A percentile compares a stretch with the other conserved stretches of the same genome.
phyloP scores from a whole-genome alignment of 1,284 basidiomycete species.

The Hymenochaete sp. region DNA sequence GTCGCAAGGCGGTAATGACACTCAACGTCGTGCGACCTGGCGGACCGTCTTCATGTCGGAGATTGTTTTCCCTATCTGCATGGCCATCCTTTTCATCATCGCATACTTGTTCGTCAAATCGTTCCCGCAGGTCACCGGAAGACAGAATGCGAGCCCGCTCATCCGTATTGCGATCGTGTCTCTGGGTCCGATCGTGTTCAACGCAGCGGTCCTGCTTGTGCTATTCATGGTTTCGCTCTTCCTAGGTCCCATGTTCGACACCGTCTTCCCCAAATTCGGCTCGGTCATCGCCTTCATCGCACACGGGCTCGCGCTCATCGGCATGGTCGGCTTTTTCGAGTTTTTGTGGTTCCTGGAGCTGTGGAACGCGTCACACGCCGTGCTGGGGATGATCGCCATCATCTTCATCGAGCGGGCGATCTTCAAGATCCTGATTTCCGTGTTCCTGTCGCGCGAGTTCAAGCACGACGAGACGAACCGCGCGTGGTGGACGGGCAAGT shows the following conservation, averaged over 20 bases:
- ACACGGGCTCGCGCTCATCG: slow-evolving; percentile 72
- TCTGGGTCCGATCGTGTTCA: slow-evolving; percentile 93
- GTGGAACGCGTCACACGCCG: slow-evolving; percentile 89
- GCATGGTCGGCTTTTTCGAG: slow-evolving; percentile 89
- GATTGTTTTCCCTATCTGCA: slow-evolving; percentile 74
- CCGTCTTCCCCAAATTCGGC: slow-evolving; percentile 78
- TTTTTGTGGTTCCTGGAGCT: slow-evolving; percentile 94
- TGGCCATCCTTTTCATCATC: slow-evolving; percentile 80
- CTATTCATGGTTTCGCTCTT: slow-evolving; percentile 88
- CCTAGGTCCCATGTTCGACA: slow-evolving; percentile 87
- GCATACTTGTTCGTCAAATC: slow-evolving; percentile 88
- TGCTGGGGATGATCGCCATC: slow-evolving; percentile 79
- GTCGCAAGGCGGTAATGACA: slow-evolving; percentile 70
- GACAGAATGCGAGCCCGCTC: slow-evolving; percentile 62
- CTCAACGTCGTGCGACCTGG: slow-evolving; percentile 86
- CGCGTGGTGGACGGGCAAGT: slow-evolving; percentile 96
- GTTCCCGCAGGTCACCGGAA: slow-evolving; percentile 65
- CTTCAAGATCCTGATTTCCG: slow-evolving; percentile 86
- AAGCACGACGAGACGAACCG: slow-evolving; percentile 96
- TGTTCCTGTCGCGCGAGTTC: slow-evolving; percentile 91
- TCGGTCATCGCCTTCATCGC: slow-evolving; percentile 85
- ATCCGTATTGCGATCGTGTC: slow-evolving; percentile 91
- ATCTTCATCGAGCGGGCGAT: slow-evolving; percentile 84
- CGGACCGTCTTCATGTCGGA: slow-evolving; percentile 83
- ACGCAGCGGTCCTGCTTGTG: slow-evolving; percentile 78